Evolutionary conservation across 305 asterid genomes (phyloP).

Genomic region (Rubia peregrina): DNA sequence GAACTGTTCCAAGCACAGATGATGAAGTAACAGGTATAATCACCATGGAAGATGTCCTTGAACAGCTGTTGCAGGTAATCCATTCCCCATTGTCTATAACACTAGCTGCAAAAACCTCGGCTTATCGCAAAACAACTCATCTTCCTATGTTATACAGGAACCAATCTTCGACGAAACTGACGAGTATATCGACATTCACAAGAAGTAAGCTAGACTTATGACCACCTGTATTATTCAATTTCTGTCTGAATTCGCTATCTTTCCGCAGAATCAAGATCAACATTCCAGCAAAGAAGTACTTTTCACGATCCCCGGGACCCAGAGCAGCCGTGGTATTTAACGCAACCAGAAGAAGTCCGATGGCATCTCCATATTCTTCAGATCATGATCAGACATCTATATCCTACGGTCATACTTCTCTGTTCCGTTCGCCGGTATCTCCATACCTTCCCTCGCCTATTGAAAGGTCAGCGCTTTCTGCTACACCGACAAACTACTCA

Average conservation of each 20-base stretch:
- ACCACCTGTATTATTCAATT: not conserved
- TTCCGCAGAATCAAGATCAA: conserved; percentile 55
- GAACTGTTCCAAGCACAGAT: conserved; percentile 20
- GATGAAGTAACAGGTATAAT: conserved; percentile 60
- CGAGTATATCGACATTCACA: conserved; percentile 55
- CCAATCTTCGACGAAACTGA: conserved; percentile 71
- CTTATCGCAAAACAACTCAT: not conserved
- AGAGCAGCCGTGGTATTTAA: conserved; percentile 29
- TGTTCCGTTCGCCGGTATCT: conserved; percentile 50
- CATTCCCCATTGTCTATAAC: too few species aligned
- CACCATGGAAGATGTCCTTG: conserved; percentile 75
- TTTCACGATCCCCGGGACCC: conserved; percentile 45
- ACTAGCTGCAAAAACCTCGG: too few species aligned
- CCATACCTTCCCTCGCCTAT: conserved; percentile 42
- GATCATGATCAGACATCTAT: conserved; percentile 19
- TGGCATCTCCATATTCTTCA: conserved; percentile 34
- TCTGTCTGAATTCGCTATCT: not conserved
- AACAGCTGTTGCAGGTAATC: conserved; percentile 54
- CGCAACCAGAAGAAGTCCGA: conserved; percentile 28
- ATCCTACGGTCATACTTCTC: conserved; percentile 38
- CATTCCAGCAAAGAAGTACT: conserved; percentile 29
- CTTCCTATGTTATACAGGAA: conserved; percentile 32
- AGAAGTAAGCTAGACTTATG: conserved; percentile 28
- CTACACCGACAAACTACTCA: conserved; percentile 37
- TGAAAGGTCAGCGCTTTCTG: conserved; percentile 29